Percentiles rank a stretch among this genome's conserved stretches.
Evolutionary conservation across 768 basidiomycete species (phyloP).

Genomic region (Mycena albidolilacea): DNA sequence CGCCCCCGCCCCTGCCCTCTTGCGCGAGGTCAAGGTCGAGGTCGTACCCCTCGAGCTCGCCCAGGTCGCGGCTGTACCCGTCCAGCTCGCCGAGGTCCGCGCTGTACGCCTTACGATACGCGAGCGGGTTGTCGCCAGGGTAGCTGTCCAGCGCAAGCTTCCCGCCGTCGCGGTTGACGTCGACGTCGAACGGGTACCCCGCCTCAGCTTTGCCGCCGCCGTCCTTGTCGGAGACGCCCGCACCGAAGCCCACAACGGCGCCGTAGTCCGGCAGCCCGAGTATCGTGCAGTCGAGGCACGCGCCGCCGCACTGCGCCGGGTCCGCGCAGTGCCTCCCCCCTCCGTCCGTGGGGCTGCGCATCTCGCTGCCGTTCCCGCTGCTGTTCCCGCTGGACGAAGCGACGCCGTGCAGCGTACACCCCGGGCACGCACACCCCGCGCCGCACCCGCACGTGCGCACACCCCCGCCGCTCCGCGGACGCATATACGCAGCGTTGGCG

Average conservation of each 20-base stretch:
- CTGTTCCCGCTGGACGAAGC: slow-evolving; percentile 50
- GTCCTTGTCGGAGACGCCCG: background rate
- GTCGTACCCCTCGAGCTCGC: slow-evolving; percentile 51
- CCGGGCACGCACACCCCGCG: slow-evolving; percentile 73
- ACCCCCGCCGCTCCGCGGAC: slow-evolving; percentile 35
- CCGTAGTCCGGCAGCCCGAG: slow-evolving; percentile 43
- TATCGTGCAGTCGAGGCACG: slow-evolving; percentile 78
- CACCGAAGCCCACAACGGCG: slow-evolving; percentile 2
- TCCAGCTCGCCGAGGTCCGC: background rate
- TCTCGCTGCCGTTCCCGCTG: slow-evolving; percentile 11
- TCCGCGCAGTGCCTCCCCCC: slow-evolving; percentile 53
- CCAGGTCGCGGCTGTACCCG: slow-evolving; percentile 12
- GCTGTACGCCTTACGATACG: background rate
- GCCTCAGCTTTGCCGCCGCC: background rate
- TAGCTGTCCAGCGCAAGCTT: background rate
- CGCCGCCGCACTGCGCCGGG: slow-evolving; percentile 53
- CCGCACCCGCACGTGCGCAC: slow-evolving; percentile 70
- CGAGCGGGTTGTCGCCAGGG: too few species aligned
- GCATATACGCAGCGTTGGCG: too few species aligned
- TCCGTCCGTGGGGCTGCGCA: background rate
- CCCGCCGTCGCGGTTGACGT: background rate
- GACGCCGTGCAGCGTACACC: slow-evolving; percentile 69
- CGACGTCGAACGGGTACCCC: background rate
- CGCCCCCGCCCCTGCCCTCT: background rate
- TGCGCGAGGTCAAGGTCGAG: slow-evolving; percentile 39